Evolutionary conservation across 495 filamentous ascomycete genomes (phyloP), one percentile per base, ranked within the genome.

Genomic region (Usnea hakonensis): DNA sequence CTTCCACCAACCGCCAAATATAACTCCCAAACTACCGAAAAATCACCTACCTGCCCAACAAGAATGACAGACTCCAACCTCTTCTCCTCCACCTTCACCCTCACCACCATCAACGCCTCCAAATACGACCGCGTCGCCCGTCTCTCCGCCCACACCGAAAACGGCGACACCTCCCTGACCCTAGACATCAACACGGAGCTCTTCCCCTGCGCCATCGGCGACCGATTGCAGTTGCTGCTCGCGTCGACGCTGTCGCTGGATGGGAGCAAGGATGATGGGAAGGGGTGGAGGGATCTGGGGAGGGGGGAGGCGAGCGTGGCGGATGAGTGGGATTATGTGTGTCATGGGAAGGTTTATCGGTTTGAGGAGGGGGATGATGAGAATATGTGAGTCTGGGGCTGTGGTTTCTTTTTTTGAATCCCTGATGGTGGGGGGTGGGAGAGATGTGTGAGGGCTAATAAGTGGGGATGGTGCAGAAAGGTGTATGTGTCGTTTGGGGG

Each of bases 91-190:
- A 85, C 84, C 71, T 97, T 99, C 86, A 85, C 79, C 59, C 81
- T 99, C 71, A 90, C 87, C 58, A 70, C 74, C 50, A 71, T 91
- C 73, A 87, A 92, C 79, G 77, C 83, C 57, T 78, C 86, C 65
- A 96, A 97, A 76, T 99, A 99, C 75, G 94, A 97, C 77, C 90
- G 93, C 58, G 92, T 97, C 43, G 85, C 87, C 48, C 92, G 94
- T 66, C 79, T 97, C 68, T 79, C 73, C 46, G 89, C 83, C 68
- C 86, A 78, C 36, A 91, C 85, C 26, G 79, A 83, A 59, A 87
- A 92, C 76, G 81, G 78, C 64, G 79, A 79, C 62, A 89, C 86
- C 37, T 82, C 80, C 55, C 87, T 99, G 76, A 85, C 82, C 3
- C 87, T 99, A 64, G 94, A 99, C 77, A 84, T 97, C 77, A 97